These are phyloP conservation scores for Torulaspora quercuum DNA, from an alignment of 805 yeast species.

Conservation along the genomic window DNA sequence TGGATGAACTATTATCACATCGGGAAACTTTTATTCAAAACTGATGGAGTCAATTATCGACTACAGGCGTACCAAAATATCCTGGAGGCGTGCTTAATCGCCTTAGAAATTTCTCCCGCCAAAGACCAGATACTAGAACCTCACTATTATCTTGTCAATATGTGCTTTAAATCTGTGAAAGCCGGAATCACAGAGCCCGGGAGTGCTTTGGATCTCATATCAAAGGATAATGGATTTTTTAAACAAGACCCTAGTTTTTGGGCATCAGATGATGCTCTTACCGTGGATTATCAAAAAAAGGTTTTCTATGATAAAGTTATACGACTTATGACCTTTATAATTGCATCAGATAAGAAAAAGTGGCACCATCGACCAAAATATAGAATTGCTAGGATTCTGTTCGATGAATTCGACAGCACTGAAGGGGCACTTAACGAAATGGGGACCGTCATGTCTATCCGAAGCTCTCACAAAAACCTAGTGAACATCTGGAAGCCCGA, in stretches of 20 bases:
- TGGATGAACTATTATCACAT: conserved; percentile 63
- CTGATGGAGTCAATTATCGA: conserved; percentile 32
- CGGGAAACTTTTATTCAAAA: conserved; percentile 56
- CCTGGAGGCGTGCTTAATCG: conserved; percentile 44
- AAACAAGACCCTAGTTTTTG: conserved; percentile 26
- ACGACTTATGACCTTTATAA: conserved; percentile 45
- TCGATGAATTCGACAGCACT: conserved; percentile 51
- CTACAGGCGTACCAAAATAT: conserved; percentile 34
- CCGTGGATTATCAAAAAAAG: conserved; percentile 17
- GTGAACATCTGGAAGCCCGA: conserved; percentile 94
- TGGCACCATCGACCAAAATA: conserved; percentile 90
- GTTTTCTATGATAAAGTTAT: conserved; percentile 44
- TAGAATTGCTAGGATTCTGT: conserved; percentile 60
- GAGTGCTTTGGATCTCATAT: conserved; percentile 42
- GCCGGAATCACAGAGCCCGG: conserved; percentile 35
- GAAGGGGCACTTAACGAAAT: conserved; percentile 61
- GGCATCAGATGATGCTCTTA: conserved; percentile 18
- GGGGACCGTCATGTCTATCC: conserved; percentile 58
- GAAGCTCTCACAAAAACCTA: conserved; percentile 63
- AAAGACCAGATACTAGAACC: conserved; percentile 72
- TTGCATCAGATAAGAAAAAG: conserved; percentile 65
- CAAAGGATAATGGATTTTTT: conserved; percentile 36
- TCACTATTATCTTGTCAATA: conserved; percentile 60
- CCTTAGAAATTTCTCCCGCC: conserved; percentile 36
- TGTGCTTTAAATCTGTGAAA: conserved; percentile 54